phyloP scores from a whole-genome alignment of 306 rosid species.

The Cucurbita argyrosperma region DNA sequence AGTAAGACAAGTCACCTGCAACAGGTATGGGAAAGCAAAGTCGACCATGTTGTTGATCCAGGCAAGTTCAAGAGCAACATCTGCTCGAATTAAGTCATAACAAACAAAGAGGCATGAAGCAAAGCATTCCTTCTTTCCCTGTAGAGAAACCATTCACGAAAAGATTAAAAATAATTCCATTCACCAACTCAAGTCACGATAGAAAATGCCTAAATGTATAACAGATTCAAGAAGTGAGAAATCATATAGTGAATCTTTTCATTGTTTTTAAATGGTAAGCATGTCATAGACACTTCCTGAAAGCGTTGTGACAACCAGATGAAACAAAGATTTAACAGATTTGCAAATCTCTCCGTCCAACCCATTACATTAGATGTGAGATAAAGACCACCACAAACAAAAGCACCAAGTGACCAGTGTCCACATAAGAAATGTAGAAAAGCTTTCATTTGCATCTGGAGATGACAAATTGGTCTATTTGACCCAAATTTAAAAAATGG shows the following conservation, averaged over 20 bases:
- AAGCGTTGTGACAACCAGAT: background rate
- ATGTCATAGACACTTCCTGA: background rate
- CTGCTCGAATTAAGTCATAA: constrained; percentile 79
- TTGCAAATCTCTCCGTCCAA: background rate
- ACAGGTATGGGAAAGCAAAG: constrained; percentile 83
- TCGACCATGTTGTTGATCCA: constrained; percentile 93
- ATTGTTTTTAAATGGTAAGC: background rate
- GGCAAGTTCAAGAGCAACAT: constrained; percentile 81
- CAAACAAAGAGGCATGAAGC: constrained; percentile 97
- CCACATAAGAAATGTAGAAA: background rate
- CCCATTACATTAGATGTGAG: background rate
- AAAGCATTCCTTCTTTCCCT: constrained; percentile 99
- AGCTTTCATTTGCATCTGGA: background rate
- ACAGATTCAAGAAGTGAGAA: background rate
- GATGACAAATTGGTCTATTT: background rate
- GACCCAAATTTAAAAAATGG: background rate
- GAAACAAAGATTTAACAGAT: background rate
- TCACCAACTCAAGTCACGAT: background rate
- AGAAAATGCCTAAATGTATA: background rate
- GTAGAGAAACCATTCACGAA: constrained; percentile 12
- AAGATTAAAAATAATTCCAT: background rate
- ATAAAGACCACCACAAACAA: background rate
- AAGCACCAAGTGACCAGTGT: background rate
- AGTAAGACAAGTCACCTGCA: constrained; percentile 42
- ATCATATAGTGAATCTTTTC: background rate